phyloP scores from a whole-genome alignment of 1,284 basidiomycete genomes.

The Amylostereum areolatum region DNA sequence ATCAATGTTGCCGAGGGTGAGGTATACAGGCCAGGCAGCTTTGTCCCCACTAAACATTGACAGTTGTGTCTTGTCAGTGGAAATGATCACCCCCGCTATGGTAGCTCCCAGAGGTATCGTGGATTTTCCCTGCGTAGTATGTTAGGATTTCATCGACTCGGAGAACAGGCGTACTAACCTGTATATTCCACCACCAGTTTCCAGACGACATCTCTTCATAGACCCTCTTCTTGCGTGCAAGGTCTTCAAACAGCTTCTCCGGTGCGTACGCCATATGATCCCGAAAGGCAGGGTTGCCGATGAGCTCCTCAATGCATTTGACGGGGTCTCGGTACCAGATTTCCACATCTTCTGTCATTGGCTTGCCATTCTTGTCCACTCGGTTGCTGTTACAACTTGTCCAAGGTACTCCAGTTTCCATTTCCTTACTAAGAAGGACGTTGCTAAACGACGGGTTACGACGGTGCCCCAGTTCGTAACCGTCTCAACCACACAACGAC shows the following conservation, averaged over 20 bases:
- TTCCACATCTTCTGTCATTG: neutral
- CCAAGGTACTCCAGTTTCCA: slow-evolving; percentile 20
- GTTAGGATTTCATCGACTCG: neutral
- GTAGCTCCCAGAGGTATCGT: neutral
- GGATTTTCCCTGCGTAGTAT: neutral
- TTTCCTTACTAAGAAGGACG: no score
- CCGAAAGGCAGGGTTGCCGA: neutral
- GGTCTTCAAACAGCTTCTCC: neutral
- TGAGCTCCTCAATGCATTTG: neutral
- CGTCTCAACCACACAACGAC: no score
- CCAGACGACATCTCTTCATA: slow-evolving; percentile 6
- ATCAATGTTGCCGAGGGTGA: slow-evolving; percentile 2
- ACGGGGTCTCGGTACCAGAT: neutral
- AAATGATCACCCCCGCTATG: neutral
- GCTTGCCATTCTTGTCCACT: neutral
- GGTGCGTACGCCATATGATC: slow-evolving; percentile 1
- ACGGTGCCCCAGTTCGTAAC: no score
- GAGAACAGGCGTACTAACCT: slow-evolving; percentile 3
- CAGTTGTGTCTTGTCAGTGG: slow-evolving; percentile 1
- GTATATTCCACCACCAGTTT: slow-evolving; percentile 5
- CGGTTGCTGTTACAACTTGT: slow-evolving; percentile 2
- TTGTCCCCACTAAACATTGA: neutral
- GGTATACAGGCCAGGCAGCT: slow-evolving; percentile 2
- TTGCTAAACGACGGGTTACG: no score
- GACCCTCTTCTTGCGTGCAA: neutral